These are phyloP conservation scores for Gliomastix tumulicola DNA, from an alignment of 2,329 filamentous ascomycete genomes.

Conservation along the genomic window DNA sequence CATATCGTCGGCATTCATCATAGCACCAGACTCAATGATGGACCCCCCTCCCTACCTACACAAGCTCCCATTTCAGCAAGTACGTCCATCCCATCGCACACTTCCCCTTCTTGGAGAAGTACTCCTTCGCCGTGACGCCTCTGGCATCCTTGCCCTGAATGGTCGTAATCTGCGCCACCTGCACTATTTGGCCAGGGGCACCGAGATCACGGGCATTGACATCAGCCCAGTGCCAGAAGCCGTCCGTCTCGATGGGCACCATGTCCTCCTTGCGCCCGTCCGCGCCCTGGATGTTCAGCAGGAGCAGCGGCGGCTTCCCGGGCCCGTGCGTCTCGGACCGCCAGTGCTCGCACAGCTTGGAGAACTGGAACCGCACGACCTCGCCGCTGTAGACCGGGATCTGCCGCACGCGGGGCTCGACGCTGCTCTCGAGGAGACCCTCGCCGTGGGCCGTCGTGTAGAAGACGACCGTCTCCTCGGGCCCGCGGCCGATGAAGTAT, in stretches of 20 bases:
- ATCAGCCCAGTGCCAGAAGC: slow-evolving; percentile 76
- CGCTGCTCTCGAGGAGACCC: slow-evolving; percentile 47
- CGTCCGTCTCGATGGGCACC: slow-evolving; percentile 69
- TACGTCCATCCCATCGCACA: slow-evolving; percentile 37
- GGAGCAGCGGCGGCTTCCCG: slow-evolving; percentile 60
- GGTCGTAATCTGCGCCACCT: slow-evolving; percentile 52
- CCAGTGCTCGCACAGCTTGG: slow-evolving; percentile 78
- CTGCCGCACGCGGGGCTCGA: slow-evolving; percentile 44
- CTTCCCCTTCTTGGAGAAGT: slow-evolving; percentile 31
- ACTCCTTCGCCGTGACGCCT: slow-evolving; percentile 41
- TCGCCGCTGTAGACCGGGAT: slow-evolving; percentile 53
- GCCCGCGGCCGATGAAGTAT: slow-evolving; percentile 60
- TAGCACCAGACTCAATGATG: too few species aligned
- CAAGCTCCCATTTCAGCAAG: slow-evolving; percentile 42
- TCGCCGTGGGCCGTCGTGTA: slow-evolving; percentile 38
- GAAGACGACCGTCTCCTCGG: slow-evolving; percentile 38
- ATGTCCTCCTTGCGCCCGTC: slow-evolving; percentile 60
- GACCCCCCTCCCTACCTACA: too few species aligned
- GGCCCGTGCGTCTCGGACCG: slow-evolving; percentile 59
- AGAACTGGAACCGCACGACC: slow-evolving; percentile 71
- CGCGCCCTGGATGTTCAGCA: slow-evolving; percentile 59
- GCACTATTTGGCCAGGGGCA: slow-evolving; percentile 59
- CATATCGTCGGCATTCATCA: too few species aligned
- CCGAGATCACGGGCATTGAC: slow-evolving; percentile 61
- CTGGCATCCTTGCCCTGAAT: slow-evolving; percentile 38